Conservation (phyloP, 805 yeast species). For the Soucietia sequanensis region DNA sequence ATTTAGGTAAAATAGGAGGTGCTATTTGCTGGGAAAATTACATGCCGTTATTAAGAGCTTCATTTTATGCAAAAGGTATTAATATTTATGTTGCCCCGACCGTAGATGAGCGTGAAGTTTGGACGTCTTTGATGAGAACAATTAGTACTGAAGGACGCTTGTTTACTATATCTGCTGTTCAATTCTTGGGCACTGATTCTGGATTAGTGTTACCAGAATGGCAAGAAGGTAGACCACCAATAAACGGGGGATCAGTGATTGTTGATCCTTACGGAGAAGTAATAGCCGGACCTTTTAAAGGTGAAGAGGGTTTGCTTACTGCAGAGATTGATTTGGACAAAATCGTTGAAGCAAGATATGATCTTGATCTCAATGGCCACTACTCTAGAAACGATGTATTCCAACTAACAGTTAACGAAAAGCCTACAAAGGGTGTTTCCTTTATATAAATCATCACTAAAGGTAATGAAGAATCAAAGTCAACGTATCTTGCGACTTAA, state of each 20-base stretch:
- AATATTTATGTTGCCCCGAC: conserved; percentile 43
- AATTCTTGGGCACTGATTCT: conserved; percentile 30
- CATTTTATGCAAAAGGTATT: conserved; percentile 43
- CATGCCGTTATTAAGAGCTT: conserved; percentile 39
- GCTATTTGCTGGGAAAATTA: conserved; percentile 50
- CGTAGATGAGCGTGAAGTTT: conserved; percentile 42
- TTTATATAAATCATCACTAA: no score
- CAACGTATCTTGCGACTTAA: no score
- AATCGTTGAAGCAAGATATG: conserved; percentile 38
- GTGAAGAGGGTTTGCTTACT: conserved; percentile 38
- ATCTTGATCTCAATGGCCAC: conserved; percentile 44
- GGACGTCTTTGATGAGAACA: conserved; percentile 42
- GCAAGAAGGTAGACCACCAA: conserved; percentile 24
- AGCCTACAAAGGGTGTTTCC: not conserved
- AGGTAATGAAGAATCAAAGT: no score
- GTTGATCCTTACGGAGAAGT: conserved; percentile 39
- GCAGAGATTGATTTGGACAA: conserved; percentile 41
- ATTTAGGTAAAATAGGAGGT: conserved; percentile 38
- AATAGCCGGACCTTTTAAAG: conserved; percentile 34
- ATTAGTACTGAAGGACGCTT: conserved; percentile 40
- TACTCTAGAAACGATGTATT: conserved; percentile 41
- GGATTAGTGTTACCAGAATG: conserved; percentile 20
- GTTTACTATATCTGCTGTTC: conserved; percentile 41
- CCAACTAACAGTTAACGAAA: conserved; percentile 40
- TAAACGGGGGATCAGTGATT: conserved; percentile 30